Base-by-base conservation (phyloP, 306 rosid genomes). In the Prunus padus region DNA sequence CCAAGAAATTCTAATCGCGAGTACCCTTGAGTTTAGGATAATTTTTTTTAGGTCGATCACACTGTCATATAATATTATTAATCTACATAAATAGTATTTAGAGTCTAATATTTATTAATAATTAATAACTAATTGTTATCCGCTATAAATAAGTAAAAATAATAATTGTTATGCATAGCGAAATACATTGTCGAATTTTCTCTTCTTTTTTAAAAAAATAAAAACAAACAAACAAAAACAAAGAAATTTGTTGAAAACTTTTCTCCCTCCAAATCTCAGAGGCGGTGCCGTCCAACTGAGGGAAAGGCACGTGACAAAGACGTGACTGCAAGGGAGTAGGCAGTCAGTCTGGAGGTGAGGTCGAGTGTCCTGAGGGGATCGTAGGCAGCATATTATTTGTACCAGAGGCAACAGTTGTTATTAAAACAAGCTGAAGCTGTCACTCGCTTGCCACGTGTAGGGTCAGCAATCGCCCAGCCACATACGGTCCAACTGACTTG, bases 251-350 rank as follows among this genome's bases (percentile, higher is more conserved):
- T 31, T 10, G 26, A 33, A 33, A 55, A 20, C 2, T 0, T 19
- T 18, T 64, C 8, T 33, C 15, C 25, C 28, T 67, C 67, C 44
- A 16, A 44, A 25, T 28, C 55, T 20, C 26, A 25, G 9, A 0
- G 91, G 83, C 88, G 96, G 96, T 90, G 96, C 89, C 96, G 77
- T 33, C 18, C 13, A 56, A 19, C 54, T 46, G 45, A 74, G 87
- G 93, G 84, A 77, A 90, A 79, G 59, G 51, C 85, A 74, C 73
- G 79, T 74, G 86, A 88, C 67, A 86, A 57, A 62, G 89, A 83
- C 79, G 66, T 68, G 89, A 82, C 68, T 11, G 72, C 37, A 87
- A 83, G 73, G 33, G 16, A 64, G 5, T 19, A 10, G 49, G 23
- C 26, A 19, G 26, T 20, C 69, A 64, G 25, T 10, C 8, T 18